Base-by-base conservation (phyloP, 805 yeast genomes). In the Ogataea parapolymorpha region DNA sequence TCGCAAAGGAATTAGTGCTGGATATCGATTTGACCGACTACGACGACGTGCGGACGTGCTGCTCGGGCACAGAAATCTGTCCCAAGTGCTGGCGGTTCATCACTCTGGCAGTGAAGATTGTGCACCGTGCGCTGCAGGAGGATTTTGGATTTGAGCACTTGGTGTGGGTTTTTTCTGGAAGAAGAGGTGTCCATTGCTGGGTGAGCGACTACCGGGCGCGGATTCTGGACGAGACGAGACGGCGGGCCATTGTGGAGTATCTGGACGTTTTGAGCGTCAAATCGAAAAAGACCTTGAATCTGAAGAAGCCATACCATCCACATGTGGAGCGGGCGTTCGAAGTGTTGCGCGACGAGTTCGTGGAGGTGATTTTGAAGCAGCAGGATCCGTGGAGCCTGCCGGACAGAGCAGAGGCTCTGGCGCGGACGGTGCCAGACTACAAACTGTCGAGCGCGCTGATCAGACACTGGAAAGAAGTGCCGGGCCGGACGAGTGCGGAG, bases 141-240 rank as follows among this genome's bases (percentile, higher is more conserved):
- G 98, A 91, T 62, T 93, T 93, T 63, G 98, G 96, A 1, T 90
- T 86, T 61, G 67, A 79, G 45, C 82, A 87, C 62, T 70, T 88
- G 58, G 70, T 93, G 36, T 93, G 98, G 98, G 96, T 91, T 4
- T 93, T 87, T 58, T 88, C 96, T 1, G 99, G 99, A 34, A 84
- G 99, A 71, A 85, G 99, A 75, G 99, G 99, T 63, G 95, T 95
- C 12, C 99, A 93, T 71, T 95, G 98, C 56, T 93, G 99, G 99
- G 74, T 93, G 17, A 85, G 95, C 63, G 99, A 93, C 59, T 65
- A 74, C 41, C 68, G 90, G 35, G 96, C 97, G 1, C 68, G 97
- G 42, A 54, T 61, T 2, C 63, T 93, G 46, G 84, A 78, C 48
- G 98, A 93, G 60, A 55, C 68, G 5, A 77, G 79, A 45, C 76